A percentile compares a stretch with the other conserved stretches of the same genome.
These are phyloP conservation scores for Phytophthora palmivora DNA, from an alignment of 352 stramenopile species.

Conservation along the genomic window DNA sequence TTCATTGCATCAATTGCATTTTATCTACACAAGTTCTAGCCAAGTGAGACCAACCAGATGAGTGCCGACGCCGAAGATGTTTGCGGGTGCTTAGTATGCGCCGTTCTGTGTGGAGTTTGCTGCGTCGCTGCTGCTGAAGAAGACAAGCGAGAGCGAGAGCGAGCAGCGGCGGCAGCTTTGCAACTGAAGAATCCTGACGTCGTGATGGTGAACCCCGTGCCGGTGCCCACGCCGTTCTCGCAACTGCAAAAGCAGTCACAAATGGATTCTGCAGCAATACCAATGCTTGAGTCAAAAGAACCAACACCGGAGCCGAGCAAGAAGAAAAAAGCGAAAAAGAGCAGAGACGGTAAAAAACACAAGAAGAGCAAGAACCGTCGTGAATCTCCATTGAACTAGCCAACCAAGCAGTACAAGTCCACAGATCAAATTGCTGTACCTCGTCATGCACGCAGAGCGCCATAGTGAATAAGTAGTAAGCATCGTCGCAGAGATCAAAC, in stretches of 20 bases:
- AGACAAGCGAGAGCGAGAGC: conserved; percentile 82
- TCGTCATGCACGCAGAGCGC: conserved; percentile 17
- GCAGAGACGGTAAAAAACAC: conserved; percentile 9
- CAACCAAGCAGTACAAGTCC: not conserved
- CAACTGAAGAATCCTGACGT: conserved; percentile 56
- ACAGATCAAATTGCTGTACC: conserved; percentile 21
- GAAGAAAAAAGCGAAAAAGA: conserved; percentile 33
- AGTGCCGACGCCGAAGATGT: conserved; percentile 74
- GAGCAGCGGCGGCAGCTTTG: conserved; percentile 42
- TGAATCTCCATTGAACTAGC: conserved; percentile 14
- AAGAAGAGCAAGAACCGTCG: conserved; percentile 21
- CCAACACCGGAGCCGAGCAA: conserved; percentile 16
- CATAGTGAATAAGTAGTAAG: conserved; percentile 28
- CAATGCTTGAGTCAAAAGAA: conserved; percentile 13
- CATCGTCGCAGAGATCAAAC: conserved; percentile 3
- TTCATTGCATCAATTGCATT: conserved; percentile 1
- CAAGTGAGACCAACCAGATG: conserved; percentile 40
- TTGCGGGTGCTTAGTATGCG: conserved; percentile 78
- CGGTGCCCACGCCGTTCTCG: conserved; percentile 53
- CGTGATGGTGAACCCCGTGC: conserved; percentile 73
- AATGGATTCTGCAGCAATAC: conserved; percentile 1
- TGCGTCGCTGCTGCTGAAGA: conserved; percentile 81
- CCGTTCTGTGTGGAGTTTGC: conserved; percentile 76
- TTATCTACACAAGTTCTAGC: not conserved
- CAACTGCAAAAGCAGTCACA: conserved; percentile 31